Percentiles rank a stretch among this genome's conserved stretches.
phyloP scores from a whole-genome alignment of 2,329 filamentous ascomycete genomes.

The Exophiala bonariae region DNA sequence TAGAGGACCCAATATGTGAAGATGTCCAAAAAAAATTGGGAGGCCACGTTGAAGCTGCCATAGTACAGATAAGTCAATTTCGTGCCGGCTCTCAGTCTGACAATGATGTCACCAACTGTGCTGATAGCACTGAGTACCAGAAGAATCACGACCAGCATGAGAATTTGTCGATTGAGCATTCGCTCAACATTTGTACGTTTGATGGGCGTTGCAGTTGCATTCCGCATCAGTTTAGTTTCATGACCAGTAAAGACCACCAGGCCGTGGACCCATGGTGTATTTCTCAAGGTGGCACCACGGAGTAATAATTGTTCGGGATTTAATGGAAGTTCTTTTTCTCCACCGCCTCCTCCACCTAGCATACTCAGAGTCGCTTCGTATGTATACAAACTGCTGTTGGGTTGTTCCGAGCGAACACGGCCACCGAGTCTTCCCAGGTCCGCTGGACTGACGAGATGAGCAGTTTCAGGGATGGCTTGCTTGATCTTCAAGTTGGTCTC shows the following conservation, averaged over 20 bases:
- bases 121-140: conserved; percentile 82
- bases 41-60: conserved; percentile 63
- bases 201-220: conserved; percentile 94
- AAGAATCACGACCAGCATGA: conserved; percentile 84
- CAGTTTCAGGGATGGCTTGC: conserved; percentile 91
- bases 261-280: conserved; percentile 96
- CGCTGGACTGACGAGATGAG: conserved; percentile 77
- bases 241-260: conserved; percentile 96
- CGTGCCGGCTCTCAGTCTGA: conserved; percentile 62
- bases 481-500: conserved; percentile 99
- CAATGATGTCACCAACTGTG: conserved; percentile 85
- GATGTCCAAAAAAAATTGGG: conserved; percentile 88
- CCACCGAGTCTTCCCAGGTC: conserved; percentile 86
- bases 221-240: conserved; percentile 98
- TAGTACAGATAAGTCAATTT: conserved; percentile 70
- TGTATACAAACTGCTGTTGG: conserved; percentile 96
- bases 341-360: conserved; percentile 79
- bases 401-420: conserved; percentile 88
- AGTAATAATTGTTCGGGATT: conserved; percentile 91
- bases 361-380: conserved; percentile 96
- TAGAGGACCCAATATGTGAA: conserved; percentile 99
- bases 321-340: conserved; percentile 87
- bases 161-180: conserved; percentile 88
- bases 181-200: conserved; percentile 95
- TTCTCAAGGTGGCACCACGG: conserved; percentile 87